A percentile compares a stretch with the other conserved stretches of the same genome.
phyloP scores from a whole-genome alignment of 129 eudicot species.

The Dittrichia graveolens region DNA sequence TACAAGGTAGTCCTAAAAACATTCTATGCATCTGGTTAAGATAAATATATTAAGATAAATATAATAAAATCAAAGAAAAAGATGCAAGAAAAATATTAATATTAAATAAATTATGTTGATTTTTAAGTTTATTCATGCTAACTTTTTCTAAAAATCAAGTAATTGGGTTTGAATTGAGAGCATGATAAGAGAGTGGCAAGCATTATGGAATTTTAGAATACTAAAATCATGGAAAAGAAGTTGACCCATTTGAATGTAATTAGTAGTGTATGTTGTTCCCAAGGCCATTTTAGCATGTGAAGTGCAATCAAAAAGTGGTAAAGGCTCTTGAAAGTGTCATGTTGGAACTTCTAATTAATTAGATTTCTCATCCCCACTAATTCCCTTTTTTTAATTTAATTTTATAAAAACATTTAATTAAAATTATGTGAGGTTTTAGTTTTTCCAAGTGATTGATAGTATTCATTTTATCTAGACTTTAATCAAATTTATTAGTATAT shows the following conservation, averaged over 20 bases:
- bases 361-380: constrained; percentile 45
- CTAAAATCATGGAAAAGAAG: constrained; percentile 54
- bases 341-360: constrained; percentile 47
- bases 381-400: not conserved
- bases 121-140: not conserved
- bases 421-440: not conserved
- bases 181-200: constrained; percentile 51
- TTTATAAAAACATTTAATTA: not conserved
- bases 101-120: not conserved
- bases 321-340: constrained; percentile 41
- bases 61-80: too few species aligned
- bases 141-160: not conserved
- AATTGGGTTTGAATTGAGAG: constrained; percentile 10
- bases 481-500: too few species aligned
- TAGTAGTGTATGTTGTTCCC: constrained; percentile 65
- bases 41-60: too few species aligned
- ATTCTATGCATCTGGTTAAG: too few species aligned
- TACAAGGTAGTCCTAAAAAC: too few species aligned
- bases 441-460: not conserved
- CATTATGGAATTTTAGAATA: constrained; percentile 57
- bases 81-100: too few species aligned
- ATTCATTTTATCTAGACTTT: too few species aligned
- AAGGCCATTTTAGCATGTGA: constrained; percentile 69
- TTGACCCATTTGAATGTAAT: constrained; percentile 64
- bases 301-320: constrained; percentile 45